A percentile compares a stretch with the other conserved stretches of the same genome.
Conservation (phyloP, 1,139 yeast species). For the Debaryomyces psychrophilus region DNA sequence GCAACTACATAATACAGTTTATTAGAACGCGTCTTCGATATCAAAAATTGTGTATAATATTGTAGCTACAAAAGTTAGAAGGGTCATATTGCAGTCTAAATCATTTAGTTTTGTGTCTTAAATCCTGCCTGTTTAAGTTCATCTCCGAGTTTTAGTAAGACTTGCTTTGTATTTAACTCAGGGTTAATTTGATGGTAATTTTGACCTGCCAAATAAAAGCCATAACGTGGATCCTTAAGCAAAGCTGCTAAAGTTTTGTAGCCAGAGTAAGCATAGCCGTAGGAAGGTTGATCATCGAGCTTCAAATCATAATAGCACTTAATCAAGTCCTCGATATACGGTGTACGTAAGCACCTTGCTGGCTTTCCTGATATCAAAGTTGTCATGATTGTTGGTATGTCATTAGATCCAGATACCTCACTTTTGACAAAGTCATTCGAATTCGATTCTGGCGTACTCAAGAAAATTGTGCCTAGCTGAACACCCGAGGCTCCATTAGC, state of each 20-base stretch:
- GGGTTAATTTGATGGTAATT: conserved; percentile 27
- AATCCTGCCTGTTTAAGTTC: conserved; percentile 1
- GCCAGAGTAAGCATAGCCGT: conserved; percentile 39
- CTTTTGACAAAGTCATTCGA: conserved; percentile 24
- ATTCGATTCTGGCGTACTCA: conserved; percentile 37
- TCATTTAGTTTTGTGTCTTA: neutral
- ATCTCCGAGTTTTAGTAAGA: conserved; percentile 10
- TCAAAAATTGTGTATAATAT: neutral
- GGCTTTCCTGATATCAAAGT: conserved; percentile 41
- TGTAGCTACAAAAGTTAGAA: neutral
- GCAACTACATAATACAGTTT: neutral
- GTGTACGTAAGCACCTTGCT: conserved; percentile 41
- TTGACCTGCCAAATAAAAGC: conserved; percentile 39
- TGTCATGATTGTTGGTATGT: conserved; percentile 35
- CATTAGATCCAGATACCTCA: conserved; percentile 8
- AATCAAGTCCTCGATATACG: conserved; percentile 26
- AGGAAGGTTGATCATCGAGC: conserved; percentile 32
- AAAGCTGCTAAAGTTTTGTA: conserved; percentile 28
- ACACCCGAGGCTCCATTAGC: conserved; percentile 48
- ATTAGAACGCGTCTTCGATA: neutral
- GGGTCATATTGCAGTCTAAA: neutral
- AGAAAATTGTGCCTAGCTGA: conserved; percentile 50
- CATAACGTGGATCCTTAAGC: conserved; percentile 21
- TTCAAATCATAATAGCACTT: conserved; percentile 8
- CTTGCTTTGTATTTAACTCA: conserved; percentile 10